Evolutionary conservation across 2,329 filamentous ascomycete genomes (phyloP).

Genomic region (Trichoderma polysporum): DNA sequence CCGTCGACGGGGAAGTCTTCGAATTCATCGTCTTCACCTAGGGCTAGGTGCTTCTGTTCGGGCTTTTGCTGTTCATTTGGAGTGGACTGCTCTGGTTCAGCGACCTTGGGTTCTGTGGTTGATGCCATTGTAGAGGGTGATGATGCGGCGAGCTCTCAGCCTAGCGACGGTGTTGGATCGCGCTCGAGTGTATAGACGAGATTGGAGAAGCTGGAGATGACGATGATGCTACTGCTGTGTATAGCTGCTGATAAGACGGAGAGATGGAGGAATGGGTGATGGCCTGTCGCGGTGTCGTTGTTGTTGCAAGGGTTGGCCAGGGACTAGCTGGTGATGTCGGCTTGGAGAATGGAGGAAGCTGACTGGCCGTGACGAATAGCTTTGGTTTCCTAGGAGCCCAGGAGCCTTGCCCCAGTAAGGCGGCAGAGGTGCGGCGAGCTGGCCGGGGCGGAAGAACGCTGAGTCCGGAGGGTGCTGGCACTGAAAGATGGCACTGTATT

Average conservation of each 20-base stretch:
- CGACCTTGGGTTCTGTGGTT: conserved; percentile 32
- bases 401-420: background rate
- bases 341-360: too few relatives aligned
- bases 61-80: conserved; percentile 31
- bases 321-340: background rate
- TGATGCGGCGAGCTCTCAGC: conserved; percentile 12
- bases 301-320: conserved; percentile 7
- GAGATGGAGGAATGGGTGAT: background rate
- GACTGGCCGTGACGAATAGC: conserved; percentile 12
- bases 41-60: conserved; percentile 57
- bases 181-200: background rate
- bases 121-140: conserved; percentile 28
- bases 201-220: background rate
- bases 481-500: too few relatives aligned
- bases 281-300: conserved; percentile 1
- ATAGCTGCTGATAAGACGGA: background rate
- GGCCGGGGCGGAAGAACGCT: conserved; percentile 23
- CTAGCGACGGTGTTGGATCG: background rate
- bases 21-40: conserved; percentile 98
- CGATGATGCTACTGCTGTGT: background rate
- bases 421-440: background rate
- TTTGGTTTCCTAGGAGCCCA: conserved; percentile 11
- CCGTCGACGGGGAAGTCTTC: conserved; percentile 98
- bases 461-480: background rate
- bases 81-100: conserved; percentile 31